Conservation (phyloP, 805 yeast genomes). For the Starmerella powellii region DNA sequence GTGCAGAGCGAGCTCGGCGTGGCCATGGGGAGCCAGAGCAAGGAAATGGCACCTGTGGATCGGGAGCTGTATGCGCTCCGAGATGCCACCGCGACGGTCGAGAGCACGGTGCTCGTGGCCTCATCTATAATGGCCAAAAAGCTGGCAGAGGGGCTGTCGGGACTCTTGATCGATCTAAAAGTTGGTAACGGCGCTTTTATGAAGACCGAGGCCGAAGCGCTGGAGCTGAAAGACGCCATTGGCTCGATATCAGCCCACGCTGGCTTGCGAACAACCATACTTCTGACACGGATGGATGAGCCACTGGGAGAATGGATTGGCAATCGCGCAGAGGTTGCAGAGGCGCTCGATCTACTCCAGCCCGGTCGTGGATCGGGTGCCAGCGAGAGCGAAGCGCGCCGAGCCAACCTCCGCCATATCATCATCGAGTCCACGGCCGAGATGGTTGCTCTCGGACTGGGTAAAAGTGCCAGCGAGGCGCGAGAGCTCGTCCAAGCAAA, state of each 20-base stretch:
- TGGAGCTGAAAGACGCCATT: neutral
- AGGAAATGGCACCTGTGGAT: conserved; percentile 2
- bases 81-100: conserved; percentile 6
- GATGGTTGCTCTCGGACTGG: conserved; percentile 1
- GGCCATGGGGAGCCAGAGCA: conserved; percentile 2
- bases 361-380: too few relatives aligned
- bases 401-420: conserved; percentile 1
- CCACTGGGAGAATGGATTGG: conserved; percentile 5
- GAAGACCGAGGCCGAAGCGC: neutral
- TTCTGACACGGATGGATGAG: conserved; percentile 2
- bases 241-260: neutral
- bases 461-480: neutral
- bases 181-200: conserved; percentile 7
- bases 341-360: conserved; percentile 3
- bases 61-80: conserved; percentile 2
- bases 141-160: conserved; percentile 3
- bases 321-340: neutral
- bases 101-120: conserved; percentile 1
- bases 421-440: neutral
- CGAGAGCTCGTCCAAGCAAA: neutral
- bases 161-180: conserved; percentile 4
- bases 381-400: neutral
- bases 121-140: conserved; percentile 5
- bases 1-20: neutral
- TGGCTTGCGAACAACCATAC: neutral